A percentile compares a stretch with the other conserved stretches of the same genome.
These are phyloP conservation scores for Quercus wislizeni DNA, from an alignment of 306 rosid genomes.

Conservation along the genomic window DNA sequence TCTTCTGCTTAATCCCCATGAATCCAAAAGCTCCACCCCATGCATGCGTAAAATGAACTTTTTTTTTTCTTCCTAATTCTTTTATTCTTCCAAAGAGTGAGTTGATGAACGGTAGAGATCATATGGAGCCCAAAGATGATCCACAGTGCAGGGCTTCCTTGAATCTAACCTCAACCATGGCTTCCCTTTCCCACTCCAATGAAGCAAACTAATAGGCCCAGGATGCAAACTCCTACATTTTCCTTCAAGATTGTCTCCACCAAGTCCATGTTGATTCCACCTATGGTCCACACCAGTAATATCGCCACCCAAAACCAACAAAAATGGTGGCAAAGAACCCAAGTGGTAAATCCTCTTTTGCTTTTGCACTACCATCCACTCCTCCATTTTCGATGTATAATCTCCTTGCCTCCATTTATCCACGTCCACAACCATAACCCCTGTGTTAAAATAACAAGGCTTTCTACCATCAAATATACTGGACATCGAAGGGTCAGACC, in stretches of 20 bases:
- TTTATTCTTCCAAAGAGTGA: constrained; percentile 63
- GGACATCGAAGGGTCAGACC: constrained; percentile 42
- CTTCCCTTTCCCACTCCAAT: constrained; percentile 95
- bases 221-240: constrained; percentile 75
- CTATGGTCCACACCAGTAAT: constrained; percentile 69
- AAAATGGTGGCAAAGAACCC: constrained; percentile 86
- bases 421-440: constrained; percentile 80
- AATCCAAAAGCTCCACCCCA: no score
- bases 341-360: constrained; percentile 74
- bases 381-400: constrained; percentile 56
- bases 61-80: not conserved
- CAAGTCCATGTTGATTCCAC: constrained; percentile 93
- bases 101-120: constrained; percentile 65
- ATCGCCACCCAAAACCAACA: constrained; percentile 67
- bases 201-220: constrained; percentile 76
- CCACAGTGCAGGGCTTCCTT: constrained; percentile 71
- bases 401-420: constrained; percentile 68
- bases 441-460: constrained; percentile 85
- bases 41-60: no score
- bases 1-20: not conserved
- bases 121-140: constrained; percentile 85
- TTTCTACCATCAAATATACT: constrained; percentile 45
- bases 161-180: constrained; percentile 95
- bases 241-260: constrained; percentile 84
- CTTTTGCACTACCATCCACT: constrained; percentile 82